Evolutionary conservation across 345 rosid species (phyloP).

Genomic region (Hibiscus tridactylites): DNA sequence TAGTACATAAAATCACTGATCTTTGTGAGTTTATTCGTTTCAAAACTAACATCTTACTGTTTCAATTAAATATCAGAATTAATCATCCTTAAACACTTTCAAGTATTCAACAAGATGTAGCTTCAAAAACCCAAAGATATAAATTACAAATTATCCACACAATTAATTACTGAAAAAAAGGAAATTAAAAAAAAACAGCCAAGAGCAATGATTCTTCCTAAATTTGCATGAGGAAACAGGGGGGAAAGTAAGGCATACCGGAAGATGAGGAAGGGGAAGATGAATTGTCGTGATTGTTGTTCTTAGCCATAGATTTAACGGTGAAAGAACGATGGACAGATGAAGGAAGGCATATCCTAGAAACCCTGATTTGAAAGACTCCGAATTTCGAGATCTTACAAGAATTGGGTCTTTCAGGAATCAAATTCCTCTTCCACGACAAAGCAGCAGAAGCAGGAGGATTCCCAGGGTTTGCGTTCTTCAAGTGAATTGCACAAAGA

Average conservation of each 20-base stretch:
- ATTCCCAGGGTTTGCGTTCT: conserved; percentile 21
- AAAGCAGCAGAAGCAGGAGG: conserved; percentile 18
- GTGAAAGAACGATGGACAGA: conserved; percentile 26
- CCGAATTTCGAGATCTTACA: conserved; percentile 20
- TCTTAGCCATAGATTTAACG: conserved; percentile 52
- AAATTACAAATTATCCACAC: not conserved
- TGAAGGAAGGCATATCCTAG: conserved; percentile 25
- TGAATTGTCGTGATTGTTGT: conserved; percentile 36
- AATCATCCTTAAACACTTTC: not conserved
- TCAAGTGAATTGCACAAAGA: conserved; percentile 37
- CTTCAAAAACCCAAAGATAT: conserved; percentile 4
- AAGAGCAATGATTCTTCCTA: not conserved
- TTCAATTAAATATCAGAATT: not conserved
- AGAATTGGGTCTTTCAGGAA: conserved; percentile 18
- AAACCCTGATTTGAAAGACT: conserved; percentile 33
- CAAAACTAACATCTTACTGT: not conserved
- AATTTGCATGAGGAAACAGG: not conserved
- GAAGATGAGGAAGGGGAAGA: conserved; percentile 31
- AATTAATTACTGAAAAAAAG: not conserved
- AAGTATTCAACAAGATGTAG: not conserved
- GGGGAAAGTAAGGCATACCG: conserved; percentile 21
- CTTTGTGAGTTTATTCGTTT: not conserved
- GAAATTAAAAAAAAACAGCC: not conserved
- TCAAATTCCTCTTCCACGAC: conserved; percentile 12
- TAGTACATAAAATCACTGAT: not conserved